These are phyloP conservation scores for Naganishia friedmannii DNA, from an alignment of 768 basidiomycete species.

Conservation along the genomic window DNA sequence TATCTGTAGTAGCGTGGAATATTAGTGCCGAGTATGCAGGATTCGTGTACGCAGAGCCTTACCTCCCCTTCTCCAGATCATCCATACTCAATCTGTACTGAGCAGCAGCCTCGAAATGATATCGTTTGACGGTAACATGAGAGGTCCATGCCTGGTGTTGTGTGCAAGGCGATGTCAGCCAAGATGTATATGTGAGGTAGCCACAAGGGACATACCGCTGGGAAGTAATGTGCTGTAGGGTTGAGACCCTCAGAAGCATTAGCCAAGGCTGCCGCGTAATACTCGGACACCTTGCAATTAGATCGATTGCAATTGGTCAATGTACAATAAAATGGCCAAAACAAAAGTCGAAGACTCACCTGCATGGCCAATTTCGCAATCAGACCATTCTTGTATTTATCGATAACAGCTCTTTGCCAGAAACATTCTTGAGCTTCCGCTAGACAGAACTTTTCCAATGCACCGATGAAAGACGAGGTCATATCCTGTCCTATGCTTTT, in stretches of 20 bases:
- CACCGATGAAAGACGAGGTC: constrained; percentile 60
- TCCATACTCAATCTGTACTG: constrained; percentile 85
- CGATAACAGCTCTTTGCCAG: constrained; percentile 83
- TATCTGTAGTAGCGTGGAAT: constrained; percentile 59
- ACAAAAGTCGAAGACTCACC: constrained; percentile 51
- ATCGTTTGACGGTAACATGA: constrained; percentile 75
- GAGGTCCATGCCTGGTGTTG: constrained; percentile 66
- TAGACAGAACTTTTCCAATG: constrained; percentile 73
- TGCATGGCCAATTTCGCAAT: constrained; percentile 78
- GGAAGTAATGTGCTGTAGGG: constrained; percentile 47
- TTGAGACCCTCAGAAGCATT: constrained; percentile 42
- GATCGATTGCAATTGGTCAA: neutral
- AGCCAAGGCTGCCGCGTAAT: constrained; percentile 61
- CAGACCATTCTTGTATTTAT: constrained; percentile 71
- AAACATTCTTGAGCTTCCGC: constrained; percentile 96
- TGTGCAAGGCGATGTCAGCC: neutral
- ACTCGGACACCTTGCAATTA: constrained; percentile 57
- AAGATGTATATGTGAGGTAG: neutral
- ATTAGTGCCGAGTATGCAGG: neutral
- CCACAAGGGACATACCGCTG: constrained; percentile 37
- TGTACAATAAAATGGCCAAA: constrained; percentile 57
- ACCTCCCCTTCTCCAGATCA: constrained; percentile 66
- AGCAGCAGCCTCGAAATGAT: constrained; percentile 84
- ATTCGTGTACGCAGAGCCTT: constrained; percentile 50
- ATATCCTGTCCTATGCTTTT: constrained; percentile 59